Base-by-base conservation (phyloP, 495 filamentous ascomycete genomes). In the Darksidea phi region DNA sequence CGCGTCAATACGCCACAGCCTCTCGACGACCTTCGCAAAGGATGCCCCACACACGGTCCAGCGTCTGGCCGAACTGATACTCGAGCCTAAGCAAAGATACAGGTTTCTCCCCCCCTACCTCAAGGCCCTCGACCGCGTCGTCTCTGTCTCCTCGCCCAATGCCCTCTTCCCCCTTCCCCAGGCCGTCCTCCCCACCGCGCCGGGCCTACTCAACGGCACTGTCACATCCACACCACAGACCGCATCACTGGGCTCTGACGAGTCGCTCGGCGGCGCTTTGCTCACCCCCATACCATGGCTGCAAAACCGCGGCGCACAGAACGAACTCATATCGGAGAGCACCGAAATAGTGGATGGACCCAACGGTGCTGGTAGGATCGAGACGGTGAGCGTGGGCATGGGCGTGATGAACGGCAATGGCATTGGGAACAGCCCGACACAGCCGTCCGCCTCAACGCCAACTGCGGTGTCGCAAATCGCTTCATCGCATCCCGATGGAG, bases 271-370 rank as follows among this genome's bases (percentile, higher is more conserved):
- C 38, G 94, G 94, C 10, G 94, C 95, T 0, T 80, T 96, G 36
- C 79, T 98, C 23, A 97, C 94, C 0, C 93, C 93, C 0, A 98
- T 98, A 46, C 89, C 91, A 0, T 97, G 94, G 94, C 75, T 96
- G 42, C 48, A 63, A 57, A 49, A 57, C 49, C 42, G 68, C 57
- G 47, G 38, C 54, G 48, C 59, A 34, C 70, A 77, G 26, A 70
- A 73, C 41, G 81, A 85, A 56, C 75, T 90, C 18, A 80, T 78
- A 59, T 87, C 83, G 3, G 86, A 90, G 69, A 81, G 77, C 64
- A 88, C 86, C 2, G 81, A 85, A 64, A 86, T 82, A 1, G 86
- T 88, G 43, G 86, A 89, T 48, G 87, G 87, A 0, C 86, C 86
- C 13, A 85, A 87, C 66, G 87, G 87, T 41, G 80, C 81, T 5